Conservation (phyloP, 1,284 basidiomycete species). For the Farysia itapuensis region DNA sequence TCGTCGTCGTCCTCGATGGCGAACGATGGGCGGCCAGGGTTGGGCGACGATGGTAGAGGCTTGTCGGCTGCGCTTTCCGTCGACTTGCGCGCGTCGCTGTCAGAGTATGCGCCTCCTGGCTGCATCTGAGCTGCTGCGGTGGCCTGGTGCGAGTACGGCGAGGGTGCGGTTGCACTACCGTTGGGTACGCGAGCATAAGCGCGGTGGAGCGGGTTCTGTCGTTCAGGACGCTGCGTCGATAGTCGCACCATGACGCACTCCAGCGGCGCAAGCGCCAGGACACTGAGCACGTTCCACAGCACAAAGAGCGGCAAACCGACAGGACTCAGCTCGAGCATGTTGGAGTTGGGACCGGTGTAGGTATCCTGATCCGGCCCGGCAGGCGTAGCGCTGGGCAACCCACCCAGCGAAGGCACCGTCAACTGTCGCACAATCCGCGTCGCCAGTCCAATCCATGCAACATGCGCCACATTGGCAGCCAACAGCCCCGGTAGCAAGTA, state of each 20-base stretch:
- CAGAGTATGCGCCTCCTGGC: conserved; percentile 24
- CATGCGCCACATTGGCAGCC: conserved; percentile 39
- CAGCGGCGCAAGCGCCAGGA: conserved; percentile 46
- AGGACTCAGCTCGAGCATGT: conserved; percentile 32
- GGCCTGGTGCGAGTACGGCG: conserved; percentile 51
- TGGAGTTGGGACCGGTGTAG: conserved; percentile 44
- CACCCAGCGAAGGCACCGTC: conserved; percentile 43
- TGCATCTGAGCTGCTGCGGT: conserved; percentile 25
- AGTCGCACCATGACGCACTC: conserved; percentile 55
- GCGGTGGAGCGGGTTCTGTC: conserved; percentile 53
- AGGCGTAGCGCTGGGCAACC: conserved; percentile 27
- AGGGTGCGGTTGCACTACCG: conserved; percentile 8
- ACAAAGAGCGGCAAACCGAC: conserved; percentile 47
- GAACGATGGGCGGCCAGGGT: conserved; percentile 37
- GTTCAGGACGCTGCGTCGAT: conserved; percentile 48
- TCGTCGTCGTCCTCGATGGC: conserved; percentile 50
- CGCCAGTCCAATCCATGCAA: conserved; percentile 46
- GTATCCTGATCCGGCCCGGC: conserved; percentile 32
- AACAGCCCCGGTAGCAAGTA: conserved; percentile 52
- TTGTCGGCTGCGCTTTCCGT: conserved; percentile 14
- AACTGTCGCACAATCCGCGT: conserved; percentile 44
- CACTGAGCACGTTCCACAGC: conserved; percentile 42
- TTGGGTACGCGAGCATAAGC: conserved; percentile 41
- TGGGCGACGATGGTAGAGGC: conserved; percentile 27
- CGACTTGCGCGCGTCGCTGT: conserved; percentile 13